Percentiles rank a stretch among this genome's conserved stretches.
Evolutionary conservation across 2,329 filamentous ascomycete species (phyloP).

Genomic region (Polytolypa hystricis): DNA sequence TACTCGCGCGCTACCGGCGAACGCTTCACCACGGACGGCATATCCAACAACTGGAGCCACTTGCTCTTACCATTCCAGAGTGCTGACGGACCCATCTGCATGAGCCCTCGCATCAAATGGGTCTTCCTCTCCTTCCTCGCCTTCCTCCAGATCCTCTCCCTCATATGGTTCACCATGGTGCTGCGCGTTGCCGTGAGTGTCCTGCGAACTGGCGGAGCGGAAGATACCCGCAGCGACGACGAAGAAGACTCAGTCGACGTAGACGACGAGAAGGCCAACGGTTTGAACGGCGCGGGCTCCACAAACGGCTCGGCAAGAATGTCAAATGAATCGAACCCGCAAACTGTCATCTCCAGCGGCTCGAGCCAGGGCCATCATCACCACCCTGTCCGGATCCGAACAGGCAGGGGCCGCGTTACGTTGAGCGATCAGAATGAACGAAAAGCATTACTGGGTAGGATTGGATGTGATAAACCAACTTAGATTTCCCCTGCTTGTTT

Average conservation of each 20-base stretch:
- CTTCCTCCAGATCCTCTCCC: constrained; percentile 64
- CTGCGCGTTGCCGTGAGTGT: constrained; percentile 71
- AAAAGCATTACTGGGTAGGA: constrained; percentile 22
- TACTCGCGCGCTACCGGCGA: constrained; percentile 43
- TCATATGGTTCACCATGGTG: constrained; percentile 88
- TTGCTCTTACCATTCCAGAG: constrained; percentile 64
- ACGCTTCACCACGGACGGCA: constrained; percentile 20
- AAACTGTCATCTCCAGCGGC: constrained; percentile 19
- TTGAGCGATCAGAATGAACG: constrained; percentile 31
- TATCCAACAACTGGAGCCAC: constrained; percentile 43
- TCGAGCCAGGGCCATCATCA: constrained; percentile 16
- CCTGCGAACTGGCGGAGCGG: constrained; percentile 60
- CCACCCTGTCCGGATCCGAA: constrained; percentile 17
- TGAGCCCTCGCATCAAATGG: constrained; percentile 61
- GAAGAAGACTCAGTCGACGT: constrained; percentile 54
- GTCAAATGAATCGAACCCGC: constrained; percentile 23
- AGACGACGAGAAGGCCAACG: neutral
- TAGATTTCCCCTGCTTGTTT: neutral
- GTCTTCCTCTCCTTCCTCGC: constrained; percentile 67
- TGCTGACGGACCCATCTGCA: constrained; percentile 66
- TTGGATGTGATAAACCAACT: constrained; percentile 22
- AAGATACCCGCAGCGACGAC: constrained; percentile 80
- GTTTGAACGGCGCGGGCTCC: constrained; percentile 14
- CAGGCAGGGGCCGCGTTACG: constrained; percentile 27
- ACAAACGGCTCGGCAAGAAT: constrained; percentile 15